Percentiles rank a stretch among this genome's conserved stretches.
Conservation (phyloP, 441 rosid genomes). For the Daphne laureola region DNA sequence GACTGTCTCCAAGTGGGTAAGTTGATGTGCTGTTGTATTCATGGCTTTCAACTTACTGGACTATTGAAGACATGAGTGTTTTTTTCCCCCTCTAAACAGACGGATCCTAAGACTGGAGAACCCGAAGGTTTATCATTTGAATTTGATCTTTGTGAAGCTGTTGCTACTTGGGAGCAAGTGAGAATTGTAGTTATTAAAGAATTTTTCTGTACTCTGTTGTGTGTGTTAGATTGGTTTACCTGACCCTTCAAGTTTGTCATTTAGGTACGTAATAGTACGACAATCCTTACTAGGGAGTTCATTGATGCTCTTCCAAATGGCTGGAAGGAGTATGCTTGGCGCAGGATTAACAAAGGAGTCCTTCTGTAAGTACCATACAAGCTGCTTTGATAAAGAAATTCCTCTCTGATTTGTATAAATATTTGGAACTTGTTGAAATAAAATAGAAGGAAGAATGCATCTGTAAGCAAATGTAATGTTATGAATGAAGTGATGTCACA, state of each 20-base stretch:
- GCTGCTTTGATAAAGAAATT: not conserved
- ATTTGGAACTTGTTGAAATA: no score
- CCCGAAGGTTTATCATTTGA: slow-evolving; percentile 71
- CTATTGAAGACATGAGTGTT: not conserved
- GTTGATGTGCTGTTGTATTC: slow-evolving; percentile 5
- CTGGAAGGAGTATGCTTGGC: slow-evolving; percentile 99
- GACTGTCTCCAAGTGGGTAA: slow-evolving; percentile 88
- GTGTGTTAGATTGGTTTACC: not conserved
- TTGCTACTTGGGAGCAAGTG: slow-evolving; percentile 96
- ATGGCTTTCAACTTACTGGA: not conserved
- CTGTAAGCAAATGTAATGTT: no score
- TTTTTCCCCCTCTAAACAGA: slow-evolving; percentile 31
- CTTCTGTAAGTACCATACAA: slow-evolving; percentile 52
- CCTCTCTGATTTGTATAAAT: not conserved
- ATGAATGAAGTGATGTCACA: no score
- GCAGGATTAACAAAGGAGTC: slow-evolving; percentile 82
- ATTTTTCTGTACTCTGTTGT: slow-evolving; percentile 1
- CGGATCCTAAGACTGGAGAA: slow-evolving; percentile 82
- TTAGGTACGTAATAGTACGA: slow-evolving; percentile 88
- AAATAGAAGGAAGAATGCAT: no score
- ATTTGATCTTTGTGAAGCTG: slow-evolving; percentile 83
- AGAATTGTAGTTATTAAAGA: slow-evolving; percentile 12
- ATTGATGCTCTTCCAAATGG: slow-evolving; percentile 89
- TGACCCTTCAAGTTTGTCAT: slow-evolving; percentile 39
- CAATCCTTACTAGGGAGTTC: slow-evolving; percentile 82